Base-by-base conservation (phyloP, 352 stramenopile species). In the Phytophthora ramorum region DNA sequence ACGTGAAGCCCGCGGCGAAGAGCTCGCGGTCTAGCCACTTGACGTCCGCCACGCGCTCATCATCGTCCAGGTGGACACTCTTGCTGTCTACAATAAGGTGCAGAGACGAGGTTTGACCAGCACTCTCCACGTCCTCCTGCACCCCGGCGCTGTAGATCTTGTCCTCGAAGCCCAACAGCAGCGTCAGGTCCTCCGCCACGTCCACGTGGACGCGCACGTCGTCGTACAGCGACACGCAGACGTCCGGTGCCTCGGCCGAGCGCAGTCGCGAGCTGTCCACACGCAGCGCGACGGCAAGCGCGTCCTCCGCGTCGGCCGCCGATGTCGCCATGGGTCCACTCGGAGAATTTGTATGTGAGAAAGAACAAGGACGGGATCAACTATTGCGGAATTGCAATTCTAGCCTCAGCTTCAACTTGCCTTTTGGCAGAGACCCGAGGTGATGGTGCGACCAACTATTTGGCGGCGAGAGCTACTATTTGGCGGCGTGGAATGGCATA, bases 1-100 rank as follows among this genome's bases (percentile, higher is more conserved):
- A 86, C 19, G 75, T 73, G 60, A 90, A 92, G 56, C 83, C 79
- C 28, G 58, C 73, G 12, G 66, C 77, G 17, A 93, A 75, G n/a
- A 78, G 65, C 35, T 89, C 81, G 10, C 62, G 57, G 46, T 81
- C 63, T 47, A 93, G 69, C 83, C 83, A 93, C 58, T 91, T 92
- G 48, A 92, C 72, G 52, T 90, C 79, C 10, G 76, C 71, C 7
- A 92, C 69, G 1, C 53, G 38, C 44, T 91, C 83, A 16, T 81
- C 65, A 7, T 76, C 71, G 13, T 89, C 73, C 16, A 86, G 43
- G 7, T 68, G 66, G 19, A 85, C 35, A 4, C 65, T 68, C 0
- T 46, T 37, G 1, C 32, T 40, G 19, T 76, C 76, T 8, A 63
- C 73, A n/a, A 92, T 43, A 40, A 83, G 12, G 8, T 16, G 8